A percentile compares a stretch with the other conserved stretches of the same genome.
Evolutionary conservation across 2,329 filamentous ascomycete genomes (phyloP).

Genomic region (Cordyceps fumosorosea): DNA sequence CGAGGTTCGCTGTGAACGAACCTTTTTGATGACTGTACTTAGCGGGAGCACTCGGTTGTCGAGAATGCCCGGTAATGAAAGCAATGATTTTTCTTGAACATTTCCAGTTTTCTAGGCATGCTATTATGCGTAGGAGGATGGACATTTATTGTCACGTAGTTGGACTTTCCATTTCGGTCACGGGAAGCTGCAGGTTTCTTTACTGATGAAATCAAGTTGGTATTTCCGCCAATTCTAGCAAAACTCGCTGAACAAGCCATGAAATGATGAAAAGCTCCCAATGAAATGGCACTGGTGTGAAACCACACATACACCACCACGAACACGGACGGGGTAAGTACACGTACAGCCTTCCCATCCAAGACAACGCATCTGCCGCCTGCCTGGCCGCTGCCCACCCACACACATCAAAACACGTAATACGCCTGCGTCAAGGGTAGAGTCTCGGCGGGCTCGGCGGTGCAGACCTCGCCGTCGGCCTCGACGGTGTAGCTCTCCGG

Average conservation of each 20-base stretch:
- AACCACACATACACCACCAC: background rate
- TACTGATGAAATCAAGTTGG: background rate
- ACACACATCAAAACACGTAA: constrained; percentile 59
- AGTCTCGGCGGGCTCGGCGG: constrained; percentile 61
- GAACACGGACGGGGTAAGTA: too few species aligned
- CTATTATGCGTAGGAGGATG: background rate
- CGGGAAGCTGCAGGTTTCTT: too few species aligned
- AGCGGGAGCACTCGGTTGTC: constrained; percentile 18
- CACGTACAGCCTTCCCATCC: too few species aligned
- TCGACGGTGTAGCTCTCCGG: constrained; percentile 84
- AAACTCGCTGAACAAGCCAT: background rate
- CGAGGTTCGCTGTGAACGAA: background rate
- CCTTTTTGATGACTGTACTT: constrained; percentile 20
- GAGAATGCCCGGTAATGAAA: constrained; percentile 21
- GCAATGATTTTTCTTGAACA: constrained; percentile 20
- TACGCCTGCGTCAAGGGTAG: constrained; percentile 73
- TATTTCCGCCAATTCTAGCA: background rate
- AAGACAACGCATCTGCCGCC: too few species aligned
- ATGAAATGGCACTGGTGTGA: background rate
- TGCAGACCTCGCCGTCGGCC: constrained; percentile 70
- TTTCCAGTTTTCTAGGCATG: background rate
- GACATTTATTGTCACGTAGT: too few species aligned
- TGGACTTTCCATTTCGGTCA: too few species aligned
- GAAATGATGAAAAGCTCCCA: background rate
- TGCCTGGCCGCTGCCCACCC: too few species aligned